A percentile compares a stretch with the other conserved stretches of the same genome.
Conservation (phyloP, 257 asterid species). For the Solanum rostratum region DNA sequence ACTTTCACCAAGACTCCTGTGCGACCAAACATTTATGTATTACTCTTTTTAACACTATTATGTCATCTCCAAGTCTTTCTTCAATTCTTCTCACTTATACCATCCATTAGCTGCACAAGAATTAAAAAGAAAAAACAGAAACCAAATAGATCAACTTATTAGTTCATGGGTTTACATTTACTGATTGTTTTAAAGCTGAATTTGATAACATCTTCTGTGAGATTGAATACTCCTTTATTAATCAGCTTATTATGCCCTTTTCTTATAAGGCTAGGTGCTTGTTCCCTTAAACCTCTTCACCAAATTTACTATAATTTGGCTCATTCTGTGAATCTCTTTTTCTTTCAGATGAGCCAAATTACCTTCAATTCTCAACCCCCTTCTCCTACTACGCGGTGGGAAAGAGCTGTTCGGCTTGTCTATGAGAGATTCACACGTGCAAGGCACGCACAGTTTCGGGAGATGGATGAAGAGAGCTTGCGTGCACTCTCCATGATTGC, state of each 20-base stretch:
- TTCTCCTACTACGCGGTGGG: slow-evolving; percentile 25
- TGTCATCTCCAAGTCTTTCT: neutral
- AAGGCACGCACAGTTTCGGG: slow-evolving; percentile 18
- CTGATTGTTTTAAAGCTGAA: slow-evolving; percentile 34
- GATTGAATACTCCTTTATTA: slow-evolving; percentile 16
- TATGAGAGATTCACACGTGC: slow-evolving; percentile 22
- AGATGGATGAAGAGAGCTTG: slow-evolving; percentile 42
- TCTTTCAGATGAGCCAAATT: slow-evolving; percentile 48
- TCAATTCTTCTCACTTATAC: neutral
- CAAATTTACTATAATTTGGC: slow-evolving; percentile 14
- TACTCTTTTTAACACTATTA: neutral
- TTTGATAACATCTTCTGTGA: slow-evolving; percentile 2
- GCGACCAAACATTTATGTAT: too few relatives aligned
- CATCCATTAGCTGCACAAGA: neutral
- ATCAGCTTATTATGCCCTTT: neutral
- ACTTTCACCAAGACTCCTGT: rapidly evolving
- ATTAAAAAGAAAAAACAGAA: neutral
- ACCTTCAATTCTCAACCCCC: slow-evolving; percentile 1
- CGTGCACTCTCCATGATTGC: slow-evolving; percentile 37
- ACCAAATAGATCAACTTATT: neutral
- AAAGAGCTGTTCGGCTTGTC: slow-evolving; percentile 45
- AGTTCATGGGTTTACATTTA: slow-evolving; percentile 28
- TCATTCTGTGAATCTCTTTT: slow-evolving; percentile 26
- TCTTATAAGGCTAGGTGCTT: slow-evolving; percentile 10
- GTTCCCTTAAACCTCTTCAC: slow-evolving; percentile 26